Base-by-base conservation (phyloP, 129 eudicot genomes). In the Lactuca sativa region DNA sequence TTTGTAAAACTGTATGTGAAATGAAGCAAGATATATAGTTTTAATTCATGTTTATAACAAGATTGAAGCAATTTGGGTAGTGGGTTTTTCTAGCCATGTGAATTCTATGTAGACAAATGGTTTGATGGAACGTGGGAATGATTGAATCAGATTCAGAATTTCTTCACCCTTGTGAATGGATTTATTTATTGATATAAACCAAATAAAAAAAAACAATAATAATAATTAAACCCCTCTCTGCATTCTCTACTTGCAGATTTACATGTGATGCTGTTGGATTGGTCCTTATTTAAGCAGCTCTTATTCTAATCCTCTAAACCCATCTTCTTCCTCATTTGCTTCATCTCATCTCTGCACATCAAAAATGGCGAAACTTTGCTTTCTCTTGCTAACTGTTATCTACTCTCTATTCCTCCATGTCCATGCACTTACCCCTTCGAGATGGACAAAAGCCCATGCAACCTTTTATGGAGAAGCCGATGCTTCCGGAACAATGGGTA, bases 401-500 rank as follows among this genome's bases (percentile, higher is more conserved):
- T 77, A 76, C 56, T 75, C 43, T 61, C 67, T 83, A 10, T 13
- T 76, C 10, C 54, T 56, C 38, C 64, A 63, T 71, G 86, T 54
- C 52, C 30, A 79, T 31, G 97, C 86, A 37, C 83, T 85, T 41
- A 74, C 64, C 17, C 84, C 99, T 67, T 85, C 97, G 1, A 77
- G 78, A 18, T 93, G 88, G 90, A 56, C 25, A 11, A 77, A 14
- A 47, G 99, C 80, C 41, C 95, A 86, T 80, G 99, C 99, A 5
- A 93, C 99, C 6, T 93, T 89, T 81, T 93, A 93, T 74, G 99
- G 99, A 63, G 92, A 92, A 48, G 74, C 92, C 34, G 99, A 93
- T 62, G 97, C 95, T 78, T 93, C 97, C 0, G 99, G 97, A 31
- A 93, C 97, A 64, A 90, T 93, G 97, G 99, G 99, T 93, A 78